Evolutionary conservation across 768 basidiomycete species (phyloP), one percentile per base, ranked within the genome.

Genomic region (Rhodotorula toruloides): DNA sequence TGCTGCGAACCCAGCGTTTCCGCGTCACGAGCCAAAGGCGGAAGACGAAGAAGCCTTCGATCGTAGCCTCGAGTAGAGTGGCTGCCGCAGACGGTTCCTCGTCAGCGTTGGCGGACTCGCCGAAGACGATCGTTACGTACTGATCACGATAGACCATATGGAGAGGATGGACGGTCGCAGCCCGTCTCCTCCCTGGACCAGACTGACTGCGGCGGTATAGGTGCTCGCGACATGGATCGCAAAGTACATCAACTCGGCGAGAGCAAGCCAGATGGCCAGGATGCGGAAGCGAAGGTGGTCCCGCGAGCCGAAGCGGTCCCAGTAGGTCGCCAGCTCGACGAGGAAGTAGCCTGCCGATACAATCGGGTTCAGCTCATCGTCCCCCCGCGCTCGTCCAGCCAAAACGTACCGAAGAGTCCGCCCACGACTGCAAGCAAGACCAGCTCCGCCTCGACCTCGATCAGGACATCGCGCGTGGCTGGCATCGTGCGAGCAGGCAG

Each of bases 21-120:
- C 57, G 46, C 4, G 65, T 61, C 10, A 67, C 59, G 1, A 31
- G 40, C 34, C 55, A 67, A 6, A 67, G 50, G 11, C 65, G 37
- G 37, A 34, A 67, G 25, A 37, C 44, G 59, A 67, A 67, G 34
- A 56, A 67, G 13, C 65, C 65, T 40, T 67, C 65, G 31, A 40
- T 19, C 8, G 55, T 44, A 0, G 59, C 65, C 54, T 61, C 48
- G 48, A 50, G 22, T 27, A 40, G 37, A 21, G 37, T 27, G 11
- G 58, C 29, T 59, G 47, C 27, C 13, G 14, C 7, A 3, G 13
- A 40, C 6, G 43, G 3, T 34, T 9, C 3, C 39, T 12, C 37
- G 3, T 36, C 32, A 44, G 40, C 32, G 6, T 9, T 4, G 16
- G 21, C 31, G 2, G 31, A 19, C 9, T 0, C 16, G 55, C 25